Conservation (phyloP, 1,284 basidiomycete genomes). For the Rhodotorula mucilaginosa region DNA sequence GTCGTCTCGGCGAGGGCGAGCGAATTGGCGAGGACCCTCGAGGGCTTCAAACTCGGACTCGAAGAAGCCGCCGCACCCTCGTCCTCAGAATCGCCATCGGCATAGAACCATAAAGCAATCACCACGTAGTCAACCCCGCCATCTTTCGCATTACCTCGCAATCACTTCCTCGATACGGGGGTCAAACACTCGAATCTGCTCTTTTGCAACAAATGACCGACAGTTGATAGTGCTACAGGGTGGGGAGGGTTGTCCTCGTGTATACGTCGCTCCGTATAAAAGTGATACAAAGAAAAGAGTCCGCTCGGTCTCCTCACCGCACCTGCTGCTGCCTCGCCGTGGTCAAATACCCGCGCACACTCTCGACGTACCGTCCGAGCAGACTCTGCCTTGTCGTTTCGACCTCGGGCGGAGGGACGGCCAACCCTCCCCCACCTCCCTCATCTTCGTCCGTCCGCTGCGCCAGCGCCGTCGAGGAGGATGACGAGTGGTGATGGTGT, state of each 20-base stretch:
- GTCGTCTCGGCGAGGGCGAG: constrained; percentile 27
- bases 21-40: constrained; percentile 30
- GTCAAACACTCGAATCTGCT: too few species aligned
- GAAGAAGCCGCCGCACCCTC: constrained; percentile 12
- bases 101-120: neutral
- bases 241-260: too few species aligned
- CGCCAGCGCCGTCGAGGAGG: neutral
- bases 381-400: neutral
- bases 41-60: constrained; percentile 42
- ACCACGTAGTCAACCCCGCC: neutral
- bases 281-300: too few species aligned
- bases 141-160: too few species aligned
- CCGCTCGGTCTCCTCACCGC: neutral
- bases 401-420: neutral
- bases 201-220: too few species aligned
- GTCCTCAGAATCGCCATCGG: neutral
- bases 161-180: too few species aligned
- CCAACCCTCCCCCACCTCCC: neutral
- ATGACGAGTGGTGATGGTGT: neutral
- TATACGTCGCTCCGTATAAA: too few species aligned
- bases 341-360: neutral
- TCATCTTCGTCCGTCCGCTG: neutral
- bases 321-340: neutral
- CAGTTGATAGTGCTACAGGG: too few species aligned
- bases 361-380: neutral